Evolutionary conservation across 2,329 filamentous ascomycete genomes (phyloP).

Genomic region (Hypoxylon sp.): DNA sequence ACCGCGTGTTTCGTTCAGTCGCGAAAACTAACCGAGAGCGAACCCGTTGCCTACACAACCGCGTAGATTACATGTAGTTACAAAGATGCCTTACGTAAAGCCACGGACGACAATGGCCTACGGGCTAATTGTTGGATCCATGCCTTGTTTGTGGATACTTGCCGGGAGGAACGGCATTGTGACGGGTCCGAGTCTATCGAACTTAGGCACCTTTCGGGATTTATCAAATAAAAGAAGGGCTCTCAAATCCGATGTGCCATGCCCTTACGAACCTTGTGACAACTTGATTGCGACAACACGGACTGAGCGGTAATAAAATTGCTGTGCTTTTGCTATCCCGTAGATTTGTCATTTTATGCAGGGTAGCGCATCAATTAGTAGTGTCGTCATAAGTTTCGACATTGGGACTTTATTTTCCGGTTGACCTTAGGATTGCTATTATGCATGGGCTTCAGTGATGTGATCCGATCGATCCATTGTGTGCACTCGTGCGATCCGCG

Average conservation of each 20-base stretch:
- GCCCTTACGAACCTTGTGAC: constrained; percentile 33
- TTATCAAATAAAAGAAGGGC: constrained; percentile 12
- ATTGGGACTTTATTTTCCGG: constrained; percentile 5
- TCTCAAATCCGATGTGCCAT: constrained; percentile 23
- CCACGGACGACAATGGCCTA: neutral
- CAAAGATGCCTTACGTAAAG: constrained; percentile 13
- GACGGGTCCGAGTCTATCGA: constrained; percentile 29
- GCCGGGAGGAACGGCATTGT: constrained; percentile 30
- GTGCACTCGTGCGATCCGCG: constrained; percentile 25
- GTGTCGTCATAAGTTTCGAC: constrained; percentile 31
- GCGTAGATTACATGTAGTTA: constrained; percentile 4
- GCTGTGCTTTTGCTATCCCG: constrained; percentile 15
- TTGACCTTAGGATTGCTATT: constrained; percentile 13
- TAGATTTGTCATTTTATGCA: constrained; percentile 41
- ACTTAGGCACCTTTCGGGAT: constrained; percentile 23
- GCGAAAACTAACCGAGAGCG: constrained; percentile 32
- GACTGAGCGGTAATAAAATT: constrained; percentile 12
- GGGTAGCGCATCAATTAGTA: constrained; percentile 13
- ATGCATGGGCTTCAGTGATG: constrained; percentile 26
- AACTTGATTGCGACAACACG: constrained; percentile 11
- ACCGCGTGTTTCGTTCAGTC: constrained; percentile 39
- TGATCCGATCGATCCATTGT: constrained; percentile 32
- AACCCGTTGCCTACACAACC: constrained; percentile 4
- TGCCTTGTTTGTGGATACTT: constrained; percentile 7
- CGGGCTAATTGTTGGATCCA: constrained; percentile 9